phyloP scores from a whole-genome alignment of 192 early-diverging fungal species.

The Rhizophagus prolifer region DNA sequence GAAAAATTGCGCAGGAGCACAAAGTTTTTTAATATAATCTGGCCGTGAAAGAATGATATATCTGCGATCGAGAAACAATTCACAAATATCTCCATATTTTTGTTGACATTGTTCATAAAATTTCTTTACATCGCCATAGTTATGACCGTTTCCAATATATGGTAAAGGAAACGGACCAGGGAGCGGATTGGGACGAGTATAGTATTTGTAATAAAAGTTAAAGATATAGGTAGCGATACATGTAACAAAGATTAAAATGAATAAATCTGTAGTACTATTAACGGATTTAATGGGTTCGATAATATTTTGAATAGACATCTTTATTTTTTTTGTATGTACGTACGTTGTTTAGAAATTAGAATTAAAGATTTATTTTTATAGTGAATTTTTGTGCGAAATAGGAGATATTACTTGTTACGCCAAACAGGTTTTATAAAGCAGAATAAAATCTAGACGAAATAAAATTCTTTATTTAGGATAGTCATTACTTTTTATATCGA shows the following conservation, averaged over 20 bases:
- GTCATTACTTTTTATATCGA: no score
- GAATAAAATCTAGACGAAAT: no score
- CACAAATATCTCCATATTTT: conserved; percentile 15
- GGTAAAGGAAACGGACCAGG: conserved; percentile 13
- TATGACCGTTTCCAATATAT: not conserved
- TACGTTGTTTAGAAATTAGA: not conserved
- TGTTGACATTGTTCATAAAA: not conserved
- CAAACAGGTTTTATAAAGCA: no score
- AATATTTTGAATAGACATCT: not conserved
- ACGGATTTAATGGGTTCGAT: not conserved
- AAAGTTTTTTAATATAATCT: conserved; percentile 3
- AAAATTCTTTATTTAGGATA: no score
- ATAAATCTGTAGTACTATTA: not conserved
- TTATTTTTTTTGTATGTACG: not conserved
- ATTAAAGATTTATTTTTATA: not conserved
- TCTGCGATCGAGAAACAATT: not conserved
- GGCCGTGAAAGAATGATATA: conserved; percentile 11
- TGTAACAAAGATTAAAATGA: not conserved
- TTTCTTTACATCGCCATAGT: not conserved
- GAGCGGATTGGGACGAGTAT: not conserved
- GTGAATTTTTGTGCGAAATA: not conserved
- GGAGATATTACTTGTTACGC: no score
- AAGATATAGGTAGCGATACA: not conserved
- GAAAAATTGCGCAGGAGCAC: not conserved
- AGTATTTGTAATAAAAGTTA: conserved; percentile 5